Conservation (phyloP, 345 rosid species). For the Eucalyptus melliodora region DNA sequence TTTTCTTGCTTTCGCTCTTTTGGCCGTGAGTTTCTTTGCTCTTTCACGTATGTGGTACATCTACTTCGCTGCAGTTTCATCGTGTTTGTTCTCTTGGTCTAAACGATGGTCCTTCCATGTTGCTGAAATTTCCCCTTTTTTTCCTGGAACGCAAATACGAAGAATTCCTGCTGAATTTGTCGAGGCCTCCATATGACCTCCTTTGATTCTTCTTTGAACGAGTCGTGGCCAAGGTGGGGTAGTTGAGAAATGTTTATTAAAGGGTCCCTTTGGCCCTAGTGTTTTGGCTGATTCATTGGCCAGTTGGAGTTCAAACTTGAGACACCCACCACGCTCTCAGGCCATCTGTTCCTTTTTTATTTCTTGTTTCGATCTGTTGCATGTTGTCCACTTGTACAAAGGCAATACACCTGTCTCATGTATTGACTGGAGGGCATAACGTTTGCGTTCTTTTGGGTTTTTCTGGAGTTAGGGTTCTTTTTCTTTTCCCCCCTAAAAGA, state of each 20-base stretch:
- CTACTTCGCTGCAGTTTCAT: background rate
- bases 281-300: background rate
- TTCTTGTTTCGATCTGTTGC: background rate
- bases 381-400: conserved; percentile 9
- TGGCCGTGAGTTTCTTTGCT: background rate
- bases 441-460: background rate
- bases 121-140: background rate
- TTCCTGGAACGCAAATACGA: background rate
- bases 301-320: background rate
- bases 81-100: background rate
- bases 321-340: background rate
- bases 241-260: background rate
- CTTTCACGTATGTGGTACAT: background rate
- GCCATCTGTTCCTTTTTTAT: background rate
- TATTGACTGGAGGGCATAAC: background rate
- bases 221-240: background rate
- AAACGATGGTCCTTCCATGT: background rate
- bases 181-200: background rate
- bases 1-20: background rate
- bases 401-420: background rate
- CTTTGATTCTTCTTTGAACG: background rate
- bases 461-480: background rate
- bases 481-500: background rate
- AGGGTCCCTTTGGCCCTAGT: background rate
- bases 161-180: background rate